phyloP scores from a whole-genome alignment of 805 yeast genomes.

The Yamadazyma nakazawae region DNA sequence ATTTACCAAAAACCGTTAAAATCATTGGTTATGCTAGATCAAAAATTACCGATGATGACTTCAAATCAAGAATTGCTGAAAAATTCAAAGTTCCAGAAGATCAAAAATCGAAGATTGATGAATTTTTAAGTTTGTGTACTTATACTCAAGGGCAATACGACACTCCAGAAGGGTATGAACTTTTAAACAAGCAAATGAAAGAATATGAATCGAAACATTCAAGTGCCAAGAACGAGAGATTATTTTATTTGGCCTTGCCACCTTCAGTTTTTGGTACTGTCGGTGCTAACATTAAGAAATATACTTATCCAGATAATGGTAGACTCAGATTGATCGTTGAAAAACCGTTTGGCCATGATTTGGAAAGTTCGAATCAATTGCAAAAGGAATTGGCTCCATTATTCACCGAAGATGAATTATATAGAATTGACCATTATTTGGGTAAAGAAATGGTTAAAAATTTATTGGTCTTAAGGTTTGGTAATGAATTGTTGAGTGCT shows the following conservation, averaged over 20 bases:
- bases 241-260: constrained; percentile 92
- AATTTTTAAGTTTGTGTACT: constrained; percentile 61
- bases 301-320: constrained; percentile 66
- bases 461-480: constrained; percentile 82
- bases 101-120: constrained; percentile 44
- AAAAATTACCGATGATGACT: constrained; percentile 60
- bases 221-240: constrained; percentile 57
- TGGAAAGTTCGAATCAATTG: constrained; percentile 70
- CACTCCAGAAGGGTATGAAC: constrained; percentile 65
- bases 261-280: constrained; percentile 87
- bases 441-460: constrained; percentile 99
- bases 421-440: constrained; percentile 93
- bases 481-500: constrained; percentile 83
- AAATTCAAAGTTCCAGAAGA: constrained; percentile 55
- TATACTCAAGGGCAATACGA: constrained; percentile 84
- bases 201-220: constrained; percentile 53
- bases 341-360: constrained; percentile 96
- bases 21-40: constrained; percentile 94
- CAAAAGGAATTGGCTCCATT: constrained; percentile 78
- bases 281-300: constrained; percentile 65
- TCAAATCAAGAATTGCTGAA: constrained; percentile 62
- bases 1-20: constrained; percentile 62
- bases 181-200: constrained; percentile 53
- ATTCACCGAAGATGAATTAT: constrained; percentile 87
- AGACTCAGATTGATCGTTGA: constrained; percentile 80